Evolutionary conservation across 371 early-diverging fungal genomes (phyloP), one percentile per base, ranked within the genome.

Genomic region (Mortierella sp.): DNA sequence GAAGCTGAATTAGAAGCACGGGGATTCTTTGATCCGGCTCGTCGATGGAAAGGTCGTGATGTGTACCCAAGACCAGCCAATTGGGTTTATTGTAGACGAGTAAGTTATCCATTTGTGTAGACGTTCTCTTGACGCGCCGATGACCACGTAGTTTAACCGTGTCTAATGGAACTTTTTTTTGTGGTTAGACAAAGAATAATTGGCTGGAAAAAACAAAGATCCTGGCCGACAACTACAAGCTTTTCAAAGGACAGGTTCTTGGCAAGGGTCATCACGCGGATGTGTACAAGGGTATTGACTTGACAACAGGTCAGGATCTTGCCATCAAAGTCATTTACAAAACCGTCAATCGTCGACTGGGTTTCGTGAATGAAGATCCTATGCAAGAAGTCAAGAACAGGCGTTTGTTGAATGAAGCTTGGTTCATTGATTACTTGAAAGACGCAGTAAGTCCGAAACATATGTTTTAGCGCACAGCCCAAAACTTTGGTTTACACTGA

Each of bases 231-330:
- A 24, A 43, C 4, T 80, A 80, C 71, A 80, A 80, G 69, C 57
- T 80, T 20, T 75, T 75, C 55, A 80, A 80, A 63, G 65, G 62
- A 8, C 75, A 75, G 26, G 65, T 75, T 39, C 57, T 80, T 5
- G 80, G 80, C 58, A 80, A 80, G 59, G 80, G 80, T n/a, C 80
- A 80, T 55, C 80, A 80, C 26, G 80, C 80, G 2, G 80, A 80
- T 35, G 80, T 80, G 10, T 80, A 75, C 75, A 80, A 75, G 66
- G 80, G 80, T 20, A 61, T 72, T 65, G 80, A 80, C 52, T 43
- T 75, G 30, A 61, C 62, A 5, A 80, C 80, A n/a, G 80, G 80
- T 32, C 75, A 80, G 43, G 75, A 80, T 35, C 60, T 80, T 68
- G 80, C 80, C 47, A 80, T 80, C 72, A 80, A 80, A 60, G 75